Conservation (phyloP, 768 basidiomycete species). For the Asterophora lycoperdoides region DNA sequence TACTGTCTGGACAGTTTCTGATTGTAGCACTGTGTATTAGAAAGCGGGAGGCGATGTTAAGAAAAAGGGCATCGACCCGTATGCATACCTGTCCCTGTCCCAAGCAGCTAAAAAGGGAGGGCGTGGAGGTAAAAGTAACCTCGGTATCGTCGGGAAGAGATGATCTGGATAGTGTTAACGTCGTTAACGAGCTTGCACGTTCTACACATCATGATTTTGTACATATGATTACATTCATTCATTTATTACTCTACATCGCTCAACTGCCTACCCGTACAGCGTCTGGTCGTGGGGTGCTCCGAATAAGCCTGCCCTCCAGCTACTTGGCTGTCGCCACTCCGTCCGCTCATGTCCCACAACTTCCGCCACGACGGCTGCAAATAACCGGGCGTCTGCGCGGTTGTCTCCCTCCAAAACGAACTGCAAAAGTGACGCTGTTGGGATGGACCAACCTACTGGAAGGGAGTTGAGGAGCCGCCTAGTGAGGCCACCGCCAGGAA, state of each 20-base stretch:
- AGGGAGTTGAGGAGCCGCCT: conserved; percentile 60
- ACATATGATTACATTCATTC: conserved; percentile 3
- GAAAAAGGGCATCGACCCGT: conserved; percentile 83
- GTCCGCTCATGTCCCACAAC: conserved; percentile 36
- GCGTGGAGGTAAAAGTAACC: conserved; percentile 30
- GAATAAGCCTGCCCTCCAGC: conserved; percentile 68
- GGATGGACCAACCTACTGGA: conserved; percentile 44
- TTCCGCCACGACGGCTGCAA: conserved; percentile 52
- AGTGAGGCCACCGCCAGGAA: conserved; percentile 76
- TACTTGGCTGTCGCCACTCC: conserved; percentile 59
- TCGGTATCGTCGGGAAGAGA: conserved; percentile 63
- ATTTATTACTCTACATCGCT: not conserved
- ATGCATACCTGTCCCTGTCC: conserved; percentile 82
- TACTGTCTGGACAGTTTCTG: conserved; percentile 1
- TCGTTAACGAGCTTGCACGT: conserved; percentile 7
- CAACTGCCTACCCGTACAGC: conserved; percentile 52
- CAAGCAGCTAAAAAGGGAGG: conserved; percentile 73
- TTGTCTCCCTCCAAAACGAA: conserved; percentile 86
- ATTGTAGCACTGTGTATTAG: conserved; percentile 38
- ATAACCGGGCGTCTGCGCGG: conserved; percentile 58
- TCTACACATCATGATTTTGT: conserved; percentile 7
- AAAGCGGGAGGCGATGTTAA: conserved; percentile 94
- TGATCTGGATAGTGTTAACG: conserved; percentile 25
- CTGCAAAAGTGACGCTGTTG: conserved; percentile 58
- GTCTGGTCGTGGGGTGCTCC: conserved; percentile 71